phyloP scores from a whole-genome alignment of 2,329 filamentous ascomycete genomes.

The Ophiostoma sp. region DNA sequence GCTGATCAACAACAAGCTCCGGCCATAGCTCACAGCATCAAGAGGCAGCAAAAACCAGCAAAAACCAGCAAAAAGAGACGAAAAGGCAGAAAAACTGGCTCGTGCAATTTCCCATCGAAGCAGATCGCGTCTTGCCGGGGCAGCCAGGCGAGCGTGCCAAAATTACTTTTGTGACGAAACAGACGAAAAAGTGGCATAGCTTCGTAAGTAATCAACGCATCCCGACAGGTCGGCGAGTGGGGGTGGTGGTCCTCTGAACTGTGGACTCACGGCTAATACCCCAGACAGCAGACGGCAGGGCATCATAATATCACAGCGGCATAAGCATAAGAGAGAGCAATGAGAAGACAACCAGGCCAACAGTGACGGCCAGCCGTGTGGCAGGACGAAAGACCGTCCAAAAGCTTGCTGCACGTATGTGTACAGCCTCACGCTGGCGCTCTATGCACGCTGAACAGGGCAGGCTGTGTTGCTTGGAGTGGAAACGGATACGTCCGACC shows the following conservation, averaged over 20 bases:
- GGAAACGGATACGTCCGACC: constrained; percentile 12
- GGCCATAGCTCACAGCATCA: background rate
- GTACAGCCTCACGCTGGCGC: constrained; percentile 6
- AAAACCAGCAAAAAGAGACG: background rate
- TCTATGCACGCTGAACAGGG: background rate
- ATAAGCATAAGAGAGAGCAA: background rate
- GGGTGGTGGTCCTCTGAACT: background rate
- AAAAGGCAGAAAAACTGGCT: background rate
- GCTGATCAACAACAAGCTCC: constrained; percentile 1
- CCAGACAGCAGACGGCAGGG: constrained; percentile 1
- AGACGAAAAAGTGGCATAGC: background rate
- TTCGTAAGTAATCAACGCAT: constrained; percentile 8
- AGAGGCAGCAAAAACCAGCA: background rate
- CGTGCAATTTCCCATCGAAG: constrained; percentile 16
- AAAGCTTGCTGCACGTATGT: background rate
- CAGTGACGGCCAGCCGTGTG: background rate
- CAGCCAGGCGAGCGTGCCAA: constrained; percentile 3
- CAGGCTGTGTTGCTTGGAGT: background rate
- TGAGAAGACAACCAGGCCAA: background rate
- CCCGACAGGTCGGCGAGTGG: constrained; percentile 15
- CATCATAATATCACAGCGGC: background rate
- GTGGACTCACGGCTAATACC: background rate
- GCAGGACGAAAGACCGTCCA: background rate
- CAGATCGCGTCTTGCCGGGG: background rate
- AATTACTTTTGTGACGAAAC: background rate